phyloP scores from a whole-genome alignment of 1,284 basidiomycete species.

The Phellinidium pouzarii region DNA sequence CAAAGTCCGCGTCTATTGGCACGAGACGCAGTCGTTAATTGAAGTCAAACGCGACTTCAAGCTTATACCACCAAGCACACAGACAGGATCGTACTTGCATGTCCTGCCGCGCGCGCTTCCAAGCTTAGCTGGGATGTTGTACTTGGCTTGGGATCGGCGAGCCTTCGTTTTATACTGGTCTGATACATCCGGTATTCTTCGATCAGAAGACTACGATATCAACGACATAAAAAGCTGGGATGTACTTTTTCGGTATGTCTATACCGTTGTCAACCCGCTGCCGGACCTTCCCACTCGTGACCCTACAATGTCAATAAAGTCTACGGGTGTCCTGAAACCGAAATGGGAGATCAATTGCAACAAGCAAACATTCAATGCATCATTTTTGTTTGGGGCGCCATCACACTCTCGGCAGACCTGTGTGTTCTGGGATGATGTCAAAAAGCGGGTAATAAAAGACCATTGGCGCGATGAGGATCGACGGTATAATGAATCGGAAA shows the following conservation, averaged over 20 bases:
- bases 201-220: background rate
- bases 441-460: background rate
- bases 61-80: background rate
- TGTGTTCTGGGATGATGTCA: background rate
- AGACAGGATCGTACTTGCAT: background rate
- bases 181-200: background rate
- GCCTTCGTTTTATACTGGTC: background rate
- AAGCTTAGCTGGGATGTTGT: background rate
- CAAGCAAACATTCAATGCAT: background rate
- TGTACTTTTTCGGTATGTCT: background rate
- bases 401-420: background rate
- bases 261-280: too few species aligned
- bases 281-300: too few species aligned
- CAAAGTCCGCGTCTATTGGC: background rate
- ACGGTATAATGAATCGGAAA: background rate
- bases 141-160: background rate
- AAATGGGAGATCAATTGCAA: background rate
- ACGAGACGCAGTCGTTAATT: background rate
- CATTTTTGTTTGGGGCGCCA: background rate
- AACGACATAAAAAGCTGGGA: background rate
- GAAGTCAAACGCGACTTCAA: background rate
- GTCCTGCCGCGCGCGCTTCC: background rate
- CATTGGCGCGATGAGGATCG: background rate
- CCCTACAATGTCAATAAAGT: background rate
- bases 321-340: background rate